Evolutionary conservation across 345 rosid genomes (phyloP).

Genomic region (Aurinia saxatilis): DNA sequence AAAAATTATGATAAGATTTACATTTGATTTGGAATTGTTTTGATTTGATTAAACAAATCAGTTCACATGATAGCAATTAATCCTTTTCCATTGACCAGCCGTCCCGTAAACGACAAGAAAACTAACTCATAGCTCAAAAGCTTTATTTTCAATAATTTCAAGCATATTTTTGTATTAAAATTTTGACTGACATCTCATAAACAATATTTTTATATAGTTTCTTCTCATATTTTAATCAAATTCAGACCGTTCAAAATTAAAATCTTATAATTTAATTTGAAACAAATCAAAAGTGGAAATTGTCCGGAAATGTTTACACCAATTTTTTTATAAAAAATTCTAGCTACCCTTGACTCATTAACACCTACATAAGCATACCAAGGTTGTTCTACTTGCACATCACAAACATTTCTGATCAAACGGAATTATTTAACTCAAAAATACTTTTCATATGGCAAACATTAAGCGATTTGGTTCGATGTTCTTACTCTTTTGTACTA

Average conservation of each 20-base stretch:
- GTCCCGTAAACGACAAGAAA: conserved; percentile 16
- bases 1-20: background rate
- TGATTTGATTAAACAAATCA: conserved; percentile 8
- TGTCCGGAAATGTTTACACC: background rate
- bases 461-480: background rate
- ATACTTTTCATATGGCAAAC: conserved; percentile 1
- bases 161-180: conserved; percentile 2
- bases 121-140: background rate
- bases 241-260: background rate
- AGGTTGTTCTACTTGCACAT: background rate
- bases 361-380: background rate
- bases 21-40: background rate
- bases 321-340: background rate
- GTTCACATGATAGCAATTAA: conserved; percentile 7
- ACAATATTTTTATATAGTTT: background rate
- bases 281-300: background rate
- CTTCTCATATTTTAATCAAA: background rate
- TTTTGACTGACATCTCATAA: background rate
- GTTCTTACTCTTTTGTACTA: conserved; percentile 2
- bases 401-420: background rate
- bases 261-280: background rate
- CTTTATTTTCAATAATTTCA: background rate
- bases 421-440: background rate
- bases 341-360: conserved; percentile 3
- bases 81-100: conserved; percentile 4